These are phyloP conservation scores for Cutaneotrichosporon curvatum DNA, from an alignment of 1,284 basidiomycete species.

Conservation along the genomic window DNA sequence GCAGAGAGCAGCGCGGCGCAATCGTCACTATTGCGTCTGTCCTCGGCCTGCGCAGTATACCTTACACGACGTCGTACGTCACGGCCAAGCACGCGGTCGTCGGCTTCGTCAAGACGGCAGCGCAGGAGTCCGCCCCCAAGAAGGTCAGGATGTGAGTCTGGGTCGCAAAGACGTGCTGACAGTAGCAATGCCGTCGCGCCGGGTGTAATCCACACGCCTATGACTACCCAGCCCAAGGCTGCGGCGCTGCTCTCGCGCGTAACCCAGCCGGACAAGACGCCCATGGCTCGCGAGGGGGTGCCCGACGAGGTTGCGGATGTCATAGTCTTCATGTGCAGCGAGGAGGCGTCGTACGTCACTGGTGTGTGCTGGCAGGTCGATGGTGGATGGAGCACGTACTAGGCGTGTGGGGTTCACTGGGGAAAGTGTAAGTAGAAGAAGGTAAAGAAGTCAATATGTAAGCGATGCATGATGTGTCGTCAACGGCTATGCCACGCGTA, in stretches of 20 bases:
- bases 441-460: too few species aligned
- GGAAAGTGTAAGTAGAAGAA: too few species aligned
- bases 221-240: not conserved
- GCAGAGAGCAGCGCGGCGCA: slow-evolving; percentile 17
- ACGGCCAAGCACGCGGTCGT: slow-evolving; percentile 21
- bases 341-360: slow-evolving; percentile 31
- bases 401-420: too few species aligned
- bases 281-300: slow-evolving; percentile 24
- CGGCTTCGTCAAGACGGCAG: slow-evolving; percentile 16
- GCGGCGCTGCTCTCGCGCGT: slow-evolving; percentile 1
- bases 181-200: slow-evolving; percentile 18
- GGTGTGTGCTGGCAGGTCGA: slow-evolving; percentile 30
- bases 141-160: slow-evolving; percentile 12
- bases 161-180: not conserved
- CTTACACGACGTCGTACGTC: slow-evolving; percentile 4
- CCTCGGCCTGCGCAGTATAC: slow-evolving; percentile 1
- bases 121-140: slow-evolving; percentile 13
- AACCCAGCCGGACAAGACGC: slow-evolving; percentile 14
- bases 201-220: slow-evolving; percentile 12
- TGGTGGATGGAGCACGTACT: slow-evolving; percentile 19
- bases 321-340: slow-evolving; percentile 24
- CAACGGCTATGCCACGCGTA: too few species aligned
- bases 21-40: slow-evolving; percentile 23
- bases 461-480: too few species aligned
- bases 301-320: slow-evolving; percentile 33